Evolutionary conservation across 2,329 filamentous ascomycete genomes (phyloP), one percentile per base, ranked within the genome.

Genomic region (Gremmenia infestans): DNA sequence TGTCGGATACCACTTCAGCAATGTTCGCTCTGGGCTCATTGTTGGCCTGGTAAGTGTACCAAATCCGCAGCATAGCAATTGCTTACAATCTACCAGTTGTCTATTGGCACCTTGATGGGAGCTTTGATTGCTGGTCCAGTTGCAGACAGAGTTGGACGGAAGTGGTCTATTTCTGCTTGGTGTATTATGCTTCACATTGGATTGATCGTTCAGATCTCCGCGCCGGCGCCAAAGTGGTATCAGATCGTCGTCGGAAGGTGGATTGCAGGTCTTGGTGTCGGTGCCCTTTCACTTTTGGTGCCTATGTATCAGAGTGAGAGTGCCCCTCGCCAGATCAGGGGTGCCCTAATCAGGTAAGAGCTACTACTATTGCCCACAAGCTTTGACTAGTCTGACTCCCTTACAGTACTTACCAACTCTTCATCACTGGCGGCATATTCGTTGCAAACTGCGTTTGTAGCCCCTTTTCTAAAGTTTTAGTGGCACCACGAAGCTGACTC

Each of bases 61-160:
- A 14, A 43, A 5, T n/a, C 11, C 6, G 28, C 12, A 46, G 28
- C 39, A 43, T 25, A 19, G 82, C 66, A 73, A 75, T 28, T 52
- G 74, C n/a, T 78, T 81, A 57, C 87, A 23, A 90, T 91, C 64
- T 32, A 77, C 62, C 80, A 77, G 59, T 81, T 92, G 48, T 92
- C 88, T 32, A 81, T 63, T 68, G 87, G 87, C 73, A 92, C 88
- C 62, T 91, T 92, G 78, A 88, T 92, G 60, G 89, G 88, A 69
- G 85, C 81, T 45, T 69, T 92, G 63, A 83, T 89, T 59, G 88
- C 86, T 53, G 88, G 88, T 76, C 83, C 82, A 23, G 71, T 88
- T 40, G 81, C 85, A 25, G 83, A 88, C 60, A 71, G 72, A 2
- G 74, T 87, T 52, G 85, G 85, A 15, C 80, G 85, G 11, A 80